Conservation (phyloP, 495 filamentous ascomycete genomes). For the Tuber microsphaerosporum region DNA sequence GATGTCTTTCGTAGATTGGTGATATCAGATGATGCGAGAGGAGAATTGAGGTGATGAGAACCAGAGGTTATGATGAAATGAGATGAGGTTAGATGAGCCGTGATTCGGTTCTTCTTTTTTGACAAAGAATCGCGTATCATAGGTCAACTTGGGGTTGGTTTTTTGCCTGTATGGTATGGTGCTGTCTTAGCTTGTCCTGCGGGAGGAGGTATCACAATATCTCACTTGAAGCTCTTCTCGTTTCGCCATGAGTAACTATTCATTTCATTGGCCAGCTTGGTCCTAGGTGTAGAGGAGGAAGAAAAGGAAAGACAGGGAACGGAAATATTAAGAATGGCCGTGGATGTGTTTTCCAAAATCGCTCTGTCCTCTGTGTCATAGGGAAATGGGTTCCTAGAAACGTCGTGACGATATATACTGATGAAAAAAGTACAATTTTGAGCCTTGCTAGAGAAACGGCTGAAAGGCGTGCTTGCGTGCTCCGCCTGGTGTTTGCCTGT, state of each 20-base stretch:
- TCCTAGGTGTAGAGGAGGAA: neutral
- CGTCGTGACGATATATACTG: neutral
- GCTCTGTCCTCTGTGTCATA: neutral
- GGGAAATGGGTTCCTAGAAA: neutral
- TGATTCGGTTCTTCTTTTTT: neutral
- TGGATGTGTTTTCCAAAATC: neutral
- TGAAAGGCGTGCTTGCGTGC: neutral
- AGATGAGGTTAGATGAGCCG: neutral
- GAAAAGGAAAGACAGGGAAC: neutral
- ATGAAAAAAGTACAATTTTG: neutral
- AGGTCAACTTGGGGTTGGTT: neutral
- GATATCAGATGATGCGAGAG: neutral
- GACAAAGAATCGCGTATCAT: neutral
- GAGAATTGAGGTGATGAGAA: neutral
- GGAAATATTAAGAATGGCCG: neutral
- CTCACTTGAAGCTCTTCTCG: too few species aligned
- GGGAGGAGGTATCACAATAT: neutral
- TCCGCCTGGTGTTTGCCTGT: neutral
- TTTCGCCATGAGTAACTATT: neutral
- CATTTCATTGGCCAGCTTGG: neutral
- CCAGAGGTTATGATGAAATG: neutral
- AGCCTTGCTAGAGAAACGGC: neutral
- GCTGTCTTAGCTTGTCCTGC: neutral
- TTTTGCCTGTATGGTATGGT: neutral
- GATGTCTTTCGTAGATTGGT: neutral